phyloP scores from a whole-genome alignment of 306 rosid species.

The Cajanus cajan region DNA sequence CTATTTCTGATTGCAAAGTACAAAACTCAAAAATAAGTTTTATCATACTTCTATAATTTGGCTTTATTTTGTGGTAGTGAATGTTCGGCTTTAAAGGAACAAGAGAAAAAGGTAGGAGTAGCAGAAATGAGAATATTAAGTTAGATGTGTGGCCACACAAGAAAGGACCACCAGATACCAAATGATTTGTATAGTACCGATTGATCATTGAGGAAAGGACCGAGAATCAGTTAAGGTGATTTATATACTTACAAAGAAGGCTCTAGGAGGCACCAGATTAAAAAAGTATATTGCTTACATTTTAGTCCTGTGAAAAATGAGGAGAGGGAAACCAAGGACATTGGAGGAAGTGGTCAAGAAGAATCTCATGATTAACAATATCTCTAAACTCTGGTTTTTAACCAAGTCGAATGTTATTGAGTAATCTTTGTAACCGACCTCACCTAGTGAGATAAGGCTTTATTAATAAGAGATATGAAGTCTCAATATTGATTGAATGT shows the following conservation, averaged over 20 bases:
- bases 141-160: background rate
- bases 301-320: background rate
- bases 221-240: background rate
- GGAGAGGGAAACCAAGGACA: no score
- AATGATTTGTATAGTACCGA: background rate
- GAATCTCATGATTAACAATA: background rate
- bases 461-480: background rate
- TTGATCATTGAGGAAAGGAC: background rate
- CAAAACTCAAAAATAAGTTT: background rate
- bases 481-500: background rate
- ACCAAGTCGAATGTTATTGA: background rate
- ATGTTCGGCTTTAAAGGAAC: background rate
- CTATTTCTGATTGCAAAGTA: background rate
- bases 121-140: background rate
- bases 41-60: background rate
- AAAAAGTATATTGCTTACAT: background rate
- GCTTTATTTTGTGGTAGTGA: background rate
- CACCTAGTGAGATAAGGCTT: background rate
- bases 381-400: background rate
- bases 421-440: background rate
- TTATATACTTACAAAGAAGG: background rate
- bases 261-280: background rate
- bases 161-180: background rate
- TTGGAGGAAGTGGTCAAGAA: background rate
- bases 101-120: background rate